Evolutionary conservation across 1,284 basidiomycete genomes (phyloP).

Genomic region (Apiotrichum mycotoxinovorans): DNA sequence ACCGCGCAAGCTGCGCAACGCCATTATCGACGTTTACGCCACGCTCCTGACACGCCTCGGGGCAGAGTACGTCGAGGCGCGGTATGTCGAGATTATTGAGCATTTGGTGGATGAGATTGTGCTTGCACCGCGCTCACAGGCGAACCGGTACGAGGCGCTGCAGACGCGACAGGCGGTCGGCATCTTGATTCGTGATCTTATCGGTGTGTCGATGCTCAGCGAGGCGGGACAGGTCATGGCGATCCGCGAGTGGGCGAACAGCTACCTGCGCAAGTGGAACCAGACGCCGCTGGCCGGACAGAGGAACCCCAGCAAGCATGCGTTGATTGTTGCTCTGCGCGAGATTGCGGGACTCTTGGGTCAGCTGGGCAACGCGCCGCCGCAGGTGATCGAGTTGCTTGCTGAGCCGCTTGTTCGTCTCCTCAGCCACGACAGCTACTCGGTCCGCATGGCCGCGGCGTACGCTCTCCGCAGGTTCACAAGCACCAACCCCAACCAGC

Average conservation of each 20-base stretch:
- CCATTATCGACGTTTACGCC: slow-evolving; percentile 85
- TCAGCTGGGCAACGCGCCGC: slow-evolving; percentile 87
- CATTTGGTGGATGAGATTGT: slow-evolving; percentile 80
- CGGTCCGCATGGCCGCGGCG: slow-evolving; percentile 76
- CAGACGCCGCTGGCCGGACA: slow-evolving; percentile 87
- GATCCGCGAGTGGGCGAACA: slow-evolving; percentile 75
- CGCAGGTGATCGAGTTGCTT: slow-evolving; percentile 82
- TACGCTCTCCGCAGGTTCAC: slow-evolving; percentile 89
- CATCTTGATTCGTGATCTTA: slow-evolving; percentile 75
- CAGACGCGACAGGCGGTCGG: slow-evolving; percentile 69
- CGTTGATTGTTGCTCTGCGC: slow-evolving; percentile 71
- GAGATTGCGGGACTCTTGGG: slow-evolving; percentile 82
- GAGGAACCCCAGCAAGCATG: slow-evolving; percentile 64
- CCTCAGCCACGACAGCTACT: slow-evolving; percentile 80
- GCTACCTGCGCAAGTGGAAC: slow-evolving; percentile 79
- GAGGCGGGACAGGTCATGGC: slow-evolving; percentile 91
- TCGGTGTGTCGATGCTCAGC: slow-evolving; percentile 80
- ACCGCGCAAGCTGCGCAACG: slow-evolving; percentile 69
- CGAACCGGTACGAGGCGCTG: slow-evolving; percentile 69
- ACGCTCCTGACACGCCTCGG: slow-evolving; percentile 75
- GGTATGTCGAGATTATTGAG: slow-evolving; percentile 72
- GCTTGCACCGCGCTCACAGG: slow-evolving; percentile 55
- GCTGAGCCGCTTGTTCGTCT: slow-evolving; percentile 80
- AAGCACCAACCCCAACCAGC: slow-evolving; percentile 75
- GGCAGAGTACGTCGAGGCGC: slow-evolving; percentile 69